Conservation (phyloP, 2,329 filamentous ascomycete species). For the Pseudocercospora crystallina region DNA sequence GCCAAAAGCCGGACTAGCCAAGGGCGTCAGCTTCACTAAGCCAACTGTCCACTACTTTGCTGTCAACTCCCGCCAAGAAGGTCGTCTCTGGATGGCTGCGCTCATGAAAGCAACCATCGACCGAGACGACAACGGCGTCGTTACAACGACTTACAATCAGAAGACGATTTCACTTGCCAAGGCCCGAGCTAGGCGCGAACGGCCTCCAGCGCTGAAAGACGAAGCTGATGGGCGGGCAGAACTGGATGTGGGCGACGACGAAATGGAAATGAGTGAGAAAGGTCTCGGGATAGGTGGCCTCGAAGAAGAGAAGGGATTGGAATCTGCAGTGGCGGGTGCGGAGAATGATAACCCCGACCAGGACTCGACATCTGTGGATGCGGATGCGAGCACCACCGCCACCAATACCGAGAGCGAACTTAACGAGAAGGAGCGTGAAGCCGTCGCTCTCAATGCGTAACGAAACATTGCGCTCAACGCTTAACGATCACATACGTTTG, state of each 20-base stretch:
- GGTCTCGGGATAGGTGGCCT: constrained; percentile 30
- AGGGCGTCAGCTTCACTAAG: constrained; percentile 95
- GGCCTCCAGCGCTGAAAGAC: constrained; percentile 83
- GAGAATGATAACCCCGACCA: constrained; percentile 16
- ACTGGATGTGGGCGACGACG: constrained; percentile 15
- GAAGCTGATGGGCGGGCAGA: constrained; percentile 32
- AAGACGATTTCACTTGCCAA: constrained; percentile 93
- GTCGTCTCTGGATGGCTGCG: constrained; percentile 95
- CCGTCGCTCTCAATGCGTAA: constrained; percentile 12
- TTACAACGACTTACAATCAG: constrained; percentile 92
- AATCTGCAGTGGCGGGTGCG: constrained; percentile 19
- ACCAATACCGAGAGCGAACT: constrained; percentile 9
- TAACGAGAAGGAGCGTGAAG: constrained; percentile 8
- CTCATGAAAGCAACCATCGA: constrained; percentile 99
- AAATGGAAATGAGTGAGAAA: constrained; percentile 15
- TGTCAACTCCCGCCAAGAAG: constrained; percentile 83
- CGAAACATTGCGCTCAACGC: neutral
- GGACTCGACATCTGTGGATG: constrained; percentile 2
- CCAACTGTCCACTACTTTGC: constrained; percentile 98
- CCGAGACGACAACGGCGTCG: constrained; percentile 69
- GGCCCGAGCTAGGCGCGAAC: constrained; percentile 81
- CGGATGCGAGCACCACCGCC: constrained; percentile 12
- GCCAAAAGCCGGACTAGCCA: constrained; percentile 79
- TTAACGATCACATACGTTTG: no score
- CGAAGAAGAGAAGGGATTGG: constrained; percentile 15